Evolutionary conservation across 768 basidiomycete species (phyloP), one percentile per base, ranked within the genome.

Genomic region (Podaxis rugospora): DNA sequence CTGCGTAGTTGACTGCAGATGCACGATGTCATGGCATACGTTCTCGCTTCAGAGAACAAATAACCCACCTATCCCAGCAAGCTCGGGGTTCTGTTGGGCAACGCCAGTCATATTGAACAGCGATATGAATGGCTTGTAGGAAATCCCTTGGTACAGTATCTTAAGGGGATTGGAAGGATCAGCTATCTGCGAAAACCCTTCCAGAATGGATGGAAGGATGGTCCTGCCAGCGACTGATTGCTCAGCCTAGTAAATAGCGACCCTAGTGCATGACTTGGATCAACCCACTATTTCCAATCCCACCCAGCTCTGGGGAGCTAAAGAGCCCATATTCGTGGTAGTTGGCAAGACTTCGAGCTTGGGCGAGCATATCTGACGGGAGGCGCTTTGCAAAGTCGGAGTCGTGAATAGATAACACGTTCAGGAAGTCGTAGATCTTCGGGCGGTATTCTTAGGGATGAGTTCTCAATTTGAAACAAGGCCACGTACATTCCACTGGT

Each of bases 81-180:
- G 77, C 63, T 82, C 66, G 0, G 83, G 80, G 58, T 82, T 77
- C 49, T 75, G 72, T 16, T 77, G 68, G 9, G 80, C 80, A 25
- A 81, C 78, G 1, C 83, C 79, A 0, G 87, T 89, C 83, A 92
- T 86, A 71, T 89, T 88, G 77, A 92, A 92, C 49, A 92, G 71
- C 7, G 86, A 87, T 35, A 90, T 61, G 75, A 92, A 88, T 0
- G 90, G 90, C 71, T 92, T 91, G 77, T 92, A 92, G 0, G 89
- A 80, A 54, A 87, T 77, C 9, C 83, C 84, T 35, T 83, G 76
- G 64, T 87, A 82, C 25, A 78, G 71, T 44, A 93, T 67, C 68
- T 86, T 85, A 59, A 85, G 66, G 0, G 86, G 80, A 61, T 84
- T 77, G 2, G 77, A 74, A 2, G 71, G 47, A 64, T 85, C 79